A percentile compares a stretch with the other conserved stretches of the same genome.
Conservation (phyloP, 2,329 filamentous ascomycete genomes). For the Westerdykella ornata region DNA sequence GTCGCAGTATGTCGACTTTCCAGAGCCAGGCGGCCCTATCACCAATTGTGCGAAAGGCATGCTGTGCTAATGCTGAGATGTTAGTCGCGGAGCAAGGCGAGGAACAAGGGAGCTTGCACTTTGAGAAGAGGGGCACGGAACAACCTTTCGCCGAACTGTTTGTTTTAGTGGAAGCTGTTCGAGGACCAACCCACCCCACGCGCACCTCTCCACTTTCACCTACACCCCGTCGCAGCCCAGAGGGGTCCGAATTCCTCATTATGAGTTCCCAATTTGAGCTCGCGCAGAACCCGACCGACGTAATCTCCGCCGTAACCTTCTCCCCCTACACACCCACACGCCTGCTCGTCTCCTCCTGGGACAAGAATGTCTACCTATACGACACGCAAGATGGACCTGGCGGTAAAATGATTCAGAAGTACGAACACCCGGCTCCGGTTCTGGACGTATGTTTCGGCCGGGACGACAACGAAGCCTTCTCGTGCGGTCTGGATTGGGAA, state of each 20-base stretch:
- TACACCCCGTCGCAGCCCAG: conserved; percentile 7
- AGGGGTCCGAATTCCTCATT: conserved; percentile 1
- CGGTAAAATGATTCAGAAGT: conserved; percentile 62
- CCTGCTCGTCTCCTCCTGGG: conserved; percentile 91
- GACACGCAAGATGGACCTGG: conserved; percentile 58
- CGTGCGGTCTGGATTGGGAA: conserved; percentile 77
- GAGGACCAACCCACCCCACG: not conserved
- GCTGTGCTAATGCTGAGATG: conserved; percentile 2
- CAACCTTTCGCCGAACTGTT: conserved; percentile 5
- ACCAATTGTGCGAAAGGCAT: conserved; percentile 70
- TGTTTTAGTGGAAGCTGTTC: conserved; percentile 6
- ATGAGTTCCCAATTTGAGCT: conserved; percentile 65
- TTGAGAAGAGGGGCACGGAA: conserved; percentile 14
- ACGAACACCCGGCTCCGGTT: conserved; percentile 76
- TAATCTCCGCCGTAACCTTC: conserved; percentile 80
- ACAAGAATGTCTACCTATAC: conserved; percentile 85
- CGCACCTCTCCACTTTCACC: conserved; percentile 1
- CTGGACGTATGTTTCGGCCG: conserved; percentile 87
- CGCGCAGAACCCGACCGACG: conserved; percentile 73
- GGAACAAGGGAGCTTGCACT: conserved; percentile 1
- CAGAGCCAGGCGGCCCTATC: conserved; percentile 87
- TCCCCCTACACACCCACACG: conserved; percentile 67
- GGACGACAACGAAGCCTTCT: conserved; percentile 76
- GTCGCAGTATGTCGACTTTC: conserved; percentile 98
- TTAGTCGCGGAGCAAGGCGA: conserved; percentile 5